Evolutionary conservation across 1,284 basidiomycete species (phyloP).

Genomic region (Cutaneotrichosporon sp.): DNA sequence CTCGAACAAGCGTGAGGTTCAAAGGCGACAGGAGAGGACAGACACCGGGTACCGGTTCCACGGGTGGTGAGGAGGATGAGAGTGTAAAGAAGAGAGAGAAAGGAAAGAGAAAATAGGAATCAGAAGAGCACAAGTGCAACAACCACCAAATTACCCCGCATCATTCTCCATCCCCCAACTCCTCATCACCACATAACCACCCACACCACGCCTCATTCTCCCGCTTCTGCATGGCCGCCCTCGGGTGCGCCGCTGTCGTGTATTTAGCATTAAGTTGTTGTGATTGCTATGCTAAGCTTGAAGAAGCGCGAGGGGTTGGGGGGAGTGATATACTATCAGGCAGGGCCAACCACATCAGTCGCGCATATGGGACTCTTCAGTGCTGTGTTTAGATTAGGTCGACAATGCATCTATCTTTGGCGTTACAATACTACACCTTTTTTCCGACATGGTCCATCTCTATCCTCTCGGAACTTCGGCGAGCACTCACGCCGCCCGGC

Average conservation of each 20-base stretch:
- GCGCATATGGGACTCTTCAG: no score
- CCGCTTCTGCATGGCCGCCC: constrained; percentile 9
- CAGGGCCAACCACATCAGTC: not conserved
- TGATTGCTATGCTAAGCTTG: constrained; percentile 15
- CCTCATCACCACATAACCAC: not conserved
- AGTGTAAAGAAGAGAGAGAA: not conserved
- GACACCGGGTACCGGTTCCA: constrained; percentile 47
- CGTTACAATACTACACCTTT: constrained; percentile 5
- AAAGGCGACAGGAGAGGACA: constrained; percentile 29
- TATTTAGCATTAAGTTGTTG: constrained; percentile 17
- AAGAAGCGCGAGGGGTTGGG: not conserved
- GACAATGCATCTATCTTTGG: not conserved
- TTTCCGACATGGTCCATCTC: not conserved
- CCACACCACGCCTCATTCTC: constrained; percentile 5
- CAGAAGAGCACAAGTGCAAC: constrained; percentile 8
- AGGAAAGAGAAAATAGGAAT: not conserved
- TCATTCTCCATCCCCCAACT: constrained; percentile 2
- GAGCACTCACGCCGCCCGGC: not conserved
- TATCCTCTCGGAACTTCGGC: not conserved
- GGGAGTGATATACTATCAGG: not conserved
- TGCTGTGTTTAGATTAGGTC: not conserved
- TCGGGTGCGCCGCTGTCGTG: constrained; percentile 5
- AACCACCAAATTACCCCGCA: not conserved
- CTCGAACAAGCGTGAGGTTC: constrained; percentile 31
- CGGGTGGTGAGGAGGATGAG: constrained; percentile 37